Evolutionary conservation across 192 early-diverging fungal genomes (phyloP), one percentile per base, ranked within the genome.

Genomic region (Rhizophagus prolifer): DNA sequence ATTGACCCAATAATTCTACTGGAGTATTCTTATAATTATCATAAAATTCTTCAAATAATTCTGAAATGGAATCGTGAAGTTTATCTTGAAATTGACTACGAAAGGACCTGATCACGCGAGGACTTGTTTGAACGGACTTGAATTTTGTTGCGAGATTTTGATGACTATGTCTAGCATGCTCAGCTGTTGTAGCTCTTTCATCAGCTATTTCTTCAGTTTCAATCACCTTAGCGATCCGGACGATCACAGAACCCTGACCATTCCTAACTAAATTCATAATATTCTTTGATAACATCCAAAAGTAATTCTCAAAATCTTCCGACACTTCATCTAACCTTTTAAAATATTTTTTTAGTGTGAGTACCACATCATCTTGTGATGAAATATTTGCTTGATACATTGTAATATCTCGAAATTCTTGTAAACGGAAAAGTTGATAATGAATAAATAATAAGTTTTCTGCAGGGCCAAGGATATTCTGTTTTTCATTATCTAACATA

Each of bases 171-270:
- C 83, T 82, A 4, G 84, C 86, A 30, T 84, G 85, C 36, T 81
- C 74, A 34, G 86, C 85, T 14, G 85, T 79, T 54, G 79, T 78
- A 0, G 89, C 89, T 50, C 92, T 83, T 78, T 95, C 92, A 84
- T 99, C 98, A 2, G 92, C 91, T 10, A 84, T 82, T 81, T 99
- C 98, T 80, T 99, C 98, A 19, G 82, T 82, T 81, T 99, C 98
- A 66, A 99, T 92, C 30, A 98, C 92, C 76, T 99, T 99, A 76
- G 95, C 91, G 44, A 99, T 71, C 59, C 92, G 88, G 9, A 99
- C 93, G n/a, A 99, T 87, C 12, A 91, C 84, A 1, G 93, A 86
- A 1, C 87, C 84, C 47, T 93, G 86, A 21, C 86, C 88, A 36
- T 85, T 84, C 80, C 90, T 90, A 3, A 92, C 91, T 70, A 99